Conservation (phyloP, 805 yeast genomes). For the Saccharomycopsis javanensis region DNA sequence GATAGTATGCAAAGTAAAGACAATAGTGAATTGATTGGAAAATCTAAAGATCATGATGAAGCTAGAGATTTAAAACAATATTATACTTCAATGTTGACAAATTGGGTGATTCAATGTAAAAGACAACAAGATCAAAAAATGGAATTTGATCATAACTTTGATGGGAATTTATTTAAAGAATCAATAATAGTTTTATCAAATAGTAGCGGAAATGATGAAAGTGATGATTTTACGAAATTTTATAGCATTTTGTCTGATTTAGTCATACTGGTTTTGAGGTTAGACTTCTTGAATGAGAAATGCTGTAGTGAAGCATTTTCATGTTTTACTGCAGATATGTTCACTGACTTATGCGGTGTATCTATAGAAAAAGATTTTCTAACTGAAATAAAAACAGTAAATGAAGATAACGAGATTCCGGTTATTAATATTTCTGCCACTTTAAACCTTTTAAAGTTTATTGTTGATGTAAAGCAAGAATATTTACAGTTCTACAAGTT, state of each 20-base stretch:
- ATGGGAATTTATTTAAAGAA: neutral
- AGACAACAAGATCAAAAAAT: neutral
- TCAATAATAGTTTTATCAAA: neutral
- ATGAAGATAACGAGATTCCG: neutral
- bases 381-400: neutral
- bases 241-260: neutral
- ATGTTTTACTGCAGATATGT: neutral
- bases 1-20: neutral
- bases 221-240: neutral
- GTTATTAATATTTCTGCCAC: neutral
- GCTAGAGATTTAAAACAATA: neutral
- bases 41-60: neutral
- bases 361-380: neutral
- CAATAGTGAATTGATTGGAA: neutral
- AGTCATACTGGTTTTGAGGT: neutral
- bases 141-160: neutral
- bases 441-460: neutral
- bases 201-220: neutral
- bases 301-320: neutral
- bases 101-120: neutral
- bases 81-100: neutral
- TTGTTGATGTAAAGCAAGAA: neutral
- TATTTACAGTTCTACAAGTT: neutral
- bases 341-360: neutral
- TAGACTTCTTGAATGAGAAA: neutral